A percentile compares a stretch with the other conserved stretches of the same genome.
Evolutionary conservation across 2,329 filamentous ascomycete species (phyloP).

Genomic region (Tolypocladium paradoxum): DNA sequence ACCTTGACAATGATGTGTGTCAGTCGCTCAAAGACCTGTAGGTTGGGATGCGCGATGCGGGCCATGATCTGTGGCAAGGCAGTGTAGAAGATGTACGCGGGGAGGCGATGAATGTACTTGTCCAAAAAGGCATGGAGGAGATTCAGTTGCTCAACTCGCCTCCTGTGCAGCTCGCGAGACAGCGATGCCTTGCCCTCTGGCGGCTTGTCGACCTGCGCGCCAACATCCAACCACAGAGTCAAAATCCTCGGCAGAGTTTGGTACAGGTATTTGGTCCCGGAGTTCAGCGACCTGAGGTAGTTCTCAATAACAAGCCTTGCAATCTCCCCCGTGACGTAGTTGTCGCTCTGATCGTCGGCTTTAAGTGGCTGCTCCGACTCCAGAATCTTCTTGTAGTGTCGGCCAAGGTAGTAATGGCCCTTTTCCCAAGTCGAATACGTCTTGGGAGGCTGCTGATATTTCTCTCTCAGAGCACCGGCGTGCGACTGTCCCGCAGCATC

Average conservation of each 20-base stretch:
- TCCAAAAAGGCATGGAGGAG: constrained; percentile 63
- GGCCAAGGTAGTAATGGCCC: constrained; percentile 91
- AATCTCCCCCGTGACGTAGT: constrained; percentile 69
- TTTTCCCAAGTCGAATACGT: constrained; percentile 76
- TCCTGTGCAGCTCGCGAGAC: constrained; percentile 39
- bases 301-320: constrained; percentile 88
- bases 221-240: constrained; percentile 90
- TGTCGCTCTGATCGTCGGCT: constrained; percentile 64
- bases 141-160: constrained; percentile 55
- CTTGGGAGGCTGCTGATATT: constrained; percentile 74
- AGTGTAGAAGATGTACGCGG: constrained; percentile 70
- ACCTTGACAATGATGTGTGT: constrained; percentile 76
- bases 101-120: constrained; percentile 65
- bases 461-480: constrained; percentile 63
- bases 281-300: constrained; percentile 75
- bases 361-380: constrained; percentile 78
- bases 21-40: constrained; percentile 64
- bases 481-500: constrained; percentile 91
- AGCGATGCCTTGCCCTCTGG: constrained; percentile 43
- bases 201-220: constrained; percentile 58
- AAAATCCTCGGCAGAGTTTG: constrained; percentile 86
- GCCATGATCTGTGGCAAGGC: constrained; percentile 87
- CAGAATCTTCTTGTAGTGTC: constrained; percentile 92
- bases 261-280: constrained; percentile 90
- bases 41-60: constrained; percentile 82